Base-by-base conservation (phyloP, 139 green algal species). In the Chlamydomonas asymmetrica region DNA sequence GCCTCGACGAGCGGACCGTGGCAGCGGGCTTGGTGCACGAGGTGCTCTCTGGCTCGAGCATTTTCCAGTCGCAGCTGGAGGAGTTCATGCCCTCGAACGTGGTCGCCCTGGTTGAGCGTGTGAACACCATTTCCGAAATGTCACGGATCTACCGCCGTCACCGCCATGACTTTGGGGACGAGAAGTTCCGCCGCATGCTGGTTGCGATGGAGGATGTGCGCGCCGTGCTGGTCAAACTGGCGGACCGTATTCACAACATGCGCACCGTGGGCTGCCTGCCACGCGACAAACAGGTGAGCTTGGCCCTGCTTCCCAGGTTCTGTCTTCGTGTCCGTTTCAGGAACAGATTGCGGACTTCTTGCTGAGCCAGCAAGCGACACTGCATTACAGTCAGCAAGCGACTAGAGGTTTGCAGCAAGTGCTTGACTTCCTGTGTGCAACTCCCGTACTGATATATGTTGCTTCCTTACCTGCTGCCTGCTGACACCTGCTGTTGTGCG, bases 211-310 rank as follows among this genome's bases (percentile, higher is more conserved):
- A 87, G 68, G 81, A 87, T 57, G 81, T 87, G 3, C 73, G 67
- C 31, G 81, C 81, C 27, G 85, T 97, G 40, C 84, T 98, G 32
- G 80, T 98, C 43, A 94, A 90, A 69, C 92, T 98, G 5, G 92
- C 91, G 3, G 90, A 94, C 64, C 82, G 91, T 8, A 61, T 98
- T 52, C 85, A 93, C 63, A 85, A 92, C 73, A 85, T 97, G 87
- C 84, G 86, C 8, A 91, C 82, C 8, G 35, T 93, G 1, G 13
- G 18, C 22, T 41, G 63, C 2, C 64, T 87, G 31, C 71, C 74
- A 0, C 25, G 25, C 2, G 54, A 73, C 25, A 73, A 76, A 39
- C 68, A 79, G 43, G n/a, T n/a, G n/a, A n/a, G n/a, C n/a, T n/a
- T n/a, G n/a, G n/a, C n/a, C n/a, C n/a, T n/a, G n/a, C n/a, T n/a